Base-by-base conservation (phyloP, 306 rosid genomes). In the Urtica urens region DNA sequence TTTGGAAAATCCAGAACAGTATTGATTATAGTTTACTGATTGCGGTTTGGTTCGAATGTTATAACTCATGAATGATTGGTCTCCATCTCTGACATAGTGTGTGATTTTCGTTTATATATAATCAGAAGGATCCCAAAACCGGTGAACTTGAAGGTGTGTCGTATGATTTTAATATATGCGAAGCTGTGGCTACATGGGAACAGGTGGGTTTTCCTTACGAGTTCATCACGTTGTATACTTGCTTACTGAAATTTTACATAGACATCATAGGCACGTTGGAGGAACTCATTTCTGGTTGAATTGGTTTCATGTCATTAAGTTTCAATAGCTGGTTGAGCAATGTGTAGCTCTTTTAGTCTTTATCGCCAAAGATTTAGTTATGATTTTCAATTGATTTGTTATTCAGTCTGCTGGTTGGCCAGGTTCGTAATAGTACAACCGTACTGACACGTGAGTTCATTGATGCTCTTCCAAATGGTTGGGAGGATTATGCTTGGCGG, bases 401-500 rank as follows among this genome's bases (percentile, higher is more conserved):
- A 58, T 68, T 51, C 57, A 51, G 65, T 65, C 77, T 69, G 71
- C 66, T 72, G 78, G 68, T 60, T 78, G 71, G 76, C 52, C 76
- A 85, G 99, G 99, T 92, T 78, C 82, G 94, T 51, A 92, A 85
- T 57, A 85, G 99, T 71, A 79, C 99, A 57, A 85, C 99, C 46
- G 68, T 92, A 62, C 83, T 92, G 31, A 92, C 99, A 53, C 76
- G 58, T 71, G 99, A 92, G 79, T 92, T 79, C 59, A 73, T 92
- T 55, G 87, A 92, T 70, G 66, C 84, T 66, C 82, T 92, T 51
- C 99, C 93, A 60, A 82, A 85, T 65, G 99, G 99, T 67, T 92
- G 99, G 99, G 87, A 75, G 72, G 93, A 92, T 46, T 92, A 85
- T 63, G 99, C 99, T 8, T 92, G 96, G 99, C 86, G 75, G 27